Evolutionary conservation across 2,329 filamentous ascomycete species (phyloP), one percentile per base, ranked within the genome.

Genomic region (Pseudopithomyces maydicus): DNA sequence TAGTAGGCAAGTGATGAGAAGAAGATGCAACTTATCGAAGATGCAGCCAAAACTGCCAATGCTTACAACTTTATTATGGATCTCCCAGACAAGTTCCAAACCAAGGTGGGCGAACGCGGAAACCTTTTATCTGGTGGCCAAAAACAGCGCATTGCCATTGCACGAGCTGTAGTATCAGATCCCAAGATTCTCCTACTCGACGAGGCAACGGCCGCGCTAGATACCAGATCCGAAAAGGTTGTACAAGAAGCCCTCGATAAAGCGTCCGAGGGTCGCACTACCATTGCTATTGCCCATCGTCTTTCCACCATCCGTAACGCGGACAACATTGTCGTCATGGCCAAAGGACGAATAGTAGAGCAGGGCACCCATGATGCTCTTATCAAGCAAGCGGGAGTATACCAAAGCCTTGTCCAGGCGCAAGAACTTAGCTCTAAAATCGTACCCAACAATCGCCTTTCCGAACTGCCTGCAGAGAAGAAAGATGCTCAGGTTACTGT

Each of bases 121-220:
- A 96, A 97, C 73, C 79, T 97, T 51, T 83, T 99, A 8, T 96
- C 91, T 54, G 95, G 95, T 74, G 95, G 95, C 35, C 95, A 99
- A 77, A 97, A 97, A 76, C 95, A 98, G 77, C 91, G 95, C 66
- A 96, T 98, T 70, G 93, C 94, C 12, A 97, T 98, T 75, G 92
- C 94, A 7, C 85, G 92, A 69, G 93, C 93, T 38, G 86, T 97
- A 55, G 91, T 97, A 29, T 94, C 90, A 17, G 90, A 97, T 67
- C 94, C 94, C 0, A 96, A 93, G 79, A 88, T 99, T 68, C 82
- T 99, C 1, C 84, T 99, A 0, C 87, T 99, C 5, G 95, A 99
- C 64, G 95, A 99, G 76, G 95, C 95, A 5, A 99, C 95, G 0
- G 95, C 90, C 36, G 92, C 92, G 3, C 83, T 99, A 0, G 95